A percentile compares a stretch with the other conserved stretches of the same genome.
Conservation (phyloP, 2,329 filamentous ascomycete genomes). For the Ilyonectria robusta region DNA sequence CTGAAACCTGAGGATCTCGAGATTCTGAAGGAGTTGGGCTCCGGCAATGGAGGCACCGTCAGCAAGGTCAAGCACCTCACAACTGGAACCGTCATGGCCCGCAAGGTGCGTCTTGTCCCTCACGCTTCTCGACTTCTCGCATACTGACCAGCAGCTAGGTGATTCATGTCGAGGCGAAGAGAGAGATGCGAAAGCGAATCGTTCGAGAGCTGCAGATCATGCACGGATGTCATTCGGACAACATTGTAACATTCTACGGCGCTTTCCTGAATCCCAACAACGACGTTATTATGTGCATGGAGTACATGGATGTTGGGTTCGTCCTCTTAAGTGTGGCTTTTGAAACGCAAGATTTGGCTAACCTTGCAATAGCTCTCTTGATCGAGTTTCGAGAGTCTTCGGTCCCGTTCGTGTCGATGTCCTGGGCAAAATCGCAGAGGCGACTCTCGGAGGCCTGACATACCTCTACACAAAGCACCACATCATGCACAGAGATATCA, state of each 20-base stretch:
- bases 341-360: constrained; percentile 3
- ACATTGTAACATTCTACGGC: constrained; percentile 98
- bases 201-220: constrained; percentile 98
- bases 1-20: constrained; percentile 92
- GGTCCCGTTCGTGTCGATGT: constrained; percentile 97
- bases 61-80: constrained; percentile 97
- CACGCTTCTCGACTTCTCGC: not conserved
- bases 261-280: constrained; percentile 97
- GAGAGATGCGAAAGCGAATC: constrained; percentile 96
- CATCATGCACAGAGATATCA: constrained; percentile 99
- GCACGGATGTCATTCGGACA: constrained; percentile 96
- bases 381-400: constrained; percentile 94
- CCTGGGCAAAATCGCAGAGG: constrained; percentile 96
- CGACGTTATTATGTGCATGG: constrained; percentile 99
- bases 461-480: constrained; percentile 96
- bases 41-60: constrained; percentile 96
- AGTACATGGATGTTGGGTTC: constrained; percentile 99
- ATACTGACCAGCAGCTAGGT: constrained; percentile 69
- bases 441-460: constrained; percentile 90
- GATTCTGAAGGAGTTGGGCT: constrained; percentile 93
- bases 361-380: constrained; percentile 77
- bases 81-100: constrained; percentile 96
- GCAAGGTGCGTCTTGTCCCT: constrained; percentile 77
- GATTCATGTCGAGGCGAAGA: constrained; percentile 98
- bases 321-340: constrained; percentile 51